phyloP scores from a whole-genome alignment of 768 basidiomycete genomes.

The Chalciporus pseudorubinellus region DNA sequence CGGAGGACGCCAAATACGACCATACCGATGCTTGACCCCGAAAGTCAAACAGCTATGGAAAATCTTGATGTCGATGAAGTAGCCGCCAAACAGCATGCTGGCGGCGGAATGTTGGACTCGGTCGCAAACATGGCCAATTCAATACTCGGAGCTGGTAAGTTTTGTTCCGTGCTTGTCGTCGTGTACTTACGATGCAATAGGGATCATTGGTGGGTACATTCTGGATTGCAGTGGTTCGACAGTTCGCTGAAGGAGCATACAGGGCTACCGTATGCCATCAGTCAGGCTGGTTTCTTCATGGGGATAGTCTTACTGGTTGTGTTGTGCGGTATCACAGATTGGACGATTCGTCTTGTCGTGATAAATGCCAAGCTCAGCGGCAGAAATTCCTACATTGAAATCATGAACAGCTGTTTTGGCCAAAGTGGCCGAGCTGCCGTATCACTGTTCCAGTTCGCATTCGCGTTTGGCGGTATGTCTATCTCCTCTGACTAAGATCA shows the following conservation, averaged over 20 bases:
- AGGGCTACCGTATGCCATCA: slow-evolving; percentile 93
- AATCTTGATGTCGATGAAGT: slow-evolving; percentile 64
- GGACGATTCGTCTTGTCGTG: slow-evolving; percentile 97
- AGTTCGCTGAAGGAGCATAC: slow-evolving; percentile 7
- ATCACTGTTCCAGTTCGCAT: slow-evolving; percentile 96
- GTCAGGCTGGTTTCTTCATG: slow-evolving; percentile 90
- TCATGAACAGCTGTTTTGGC: slow-evolving; percentile 94
- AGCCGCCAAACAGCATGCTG: slow-evolving; percentile 59
- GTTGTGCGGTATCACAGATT: slow-evolving; percentile 86
- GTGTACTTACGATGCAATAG: slow-evolving; percentile 35
- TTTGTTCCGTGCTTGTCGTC: slow-evolving; percentile 1
- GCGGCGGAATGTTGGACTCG: slow-evolving; percentile 76
- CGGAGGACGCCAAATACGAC: slow-evolving; percentile 58
- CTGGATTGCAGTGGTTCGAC: neutral
- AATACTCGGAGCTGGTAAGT: slow-evolving; percentile 85
- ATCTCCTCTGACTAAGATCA: neutral
- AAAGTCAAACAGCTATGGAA: slow-evolving; percentile 29
- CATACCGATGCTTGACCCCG: slow-evolving; percentile 43
- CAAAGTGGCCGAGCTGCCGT: slow-evolving; percentile 87
- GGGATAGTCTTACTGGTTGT: slow-evolving; percentile 80
- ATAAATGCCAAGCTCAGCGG: slow-evolving; percentile 96
- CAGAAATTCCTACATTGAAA: slow-evolving; percentile 85
- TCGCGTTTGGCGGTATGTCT: slow-evolving; percentile 87
- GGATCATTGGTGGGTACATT: slow-evolving; percentile 63
- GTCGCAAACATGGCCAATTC: slow-evolving; percentile 96